Evolutionary conservation across 2,329 filamentous ascomycete species (phyloP).

Genomic region (Aaosphaeria pasadenensis): DNA sequence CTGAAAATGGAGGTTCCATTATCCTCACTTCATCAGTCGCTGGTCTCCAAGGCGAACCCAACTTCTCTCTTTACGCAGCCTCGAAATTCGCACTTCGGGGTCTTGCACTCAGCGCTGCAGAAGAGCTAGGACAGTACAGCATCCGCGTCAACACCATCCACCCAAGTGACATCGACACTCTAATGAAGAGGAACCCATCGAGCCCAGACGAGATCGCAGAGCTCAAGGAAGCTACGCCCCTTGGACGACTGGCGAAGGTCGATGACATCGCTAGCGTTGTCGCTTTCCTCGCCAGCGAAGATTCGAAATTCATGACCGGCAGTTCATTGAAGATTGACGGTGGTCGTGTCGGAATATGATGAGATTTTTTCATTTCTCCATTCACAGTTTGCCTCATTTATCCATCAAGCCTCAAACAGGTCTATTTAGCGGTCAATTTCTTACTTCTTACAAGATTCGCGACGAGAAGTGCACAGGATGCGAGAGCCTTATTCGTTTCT

Average conservation of each 20-base stretch:
- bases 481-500: too few species aligned
- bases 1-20: slow-evolving; percentile 35
- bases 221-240: slow-evolving; percentile 28
- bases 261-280: slow-evolving; percentile 40
- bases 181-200: slow-evolving; percentile 35
- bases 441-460: too few species aligned
- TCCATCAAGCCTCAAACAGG: too few species aligned
- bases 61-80: slow-evolving; percentile 34
- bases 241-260: slow-evolving; percentile 35
- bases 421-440: too few species aligned
- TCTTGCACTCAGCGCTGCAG: slow-evolving; percentile 38
- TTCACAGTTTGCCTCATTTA: too few species aligned
- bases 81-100: slow-evolving; percentile 39
- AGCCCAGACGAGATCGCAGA: slow-evolving; percentile 31
- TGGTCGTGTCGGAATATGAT: slow-evolving; percentile 20
- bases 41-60: slow-evolving; percentile 37
- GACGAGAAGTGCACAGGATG: too few species aligned
- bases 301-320: slow-evolving; percentile 40
- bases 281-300: slow-evolving; percentile 38
- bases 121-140: slow-evolving; percentile 35
- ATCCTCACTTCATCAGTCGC: slow-evolving; percentile 40
- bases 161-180: slow-evolving; percentile 37
- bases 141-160: slow-evolving; percentile 43
- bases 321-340: slow-evolving; percentile 33
- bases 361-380: background rate